Percentiles rank a stretch among this genome's conserved stretches.
phyloP scores from a whole-genome alignment of 106 monocot species.

The Dendrobium catenatum region DNA sequence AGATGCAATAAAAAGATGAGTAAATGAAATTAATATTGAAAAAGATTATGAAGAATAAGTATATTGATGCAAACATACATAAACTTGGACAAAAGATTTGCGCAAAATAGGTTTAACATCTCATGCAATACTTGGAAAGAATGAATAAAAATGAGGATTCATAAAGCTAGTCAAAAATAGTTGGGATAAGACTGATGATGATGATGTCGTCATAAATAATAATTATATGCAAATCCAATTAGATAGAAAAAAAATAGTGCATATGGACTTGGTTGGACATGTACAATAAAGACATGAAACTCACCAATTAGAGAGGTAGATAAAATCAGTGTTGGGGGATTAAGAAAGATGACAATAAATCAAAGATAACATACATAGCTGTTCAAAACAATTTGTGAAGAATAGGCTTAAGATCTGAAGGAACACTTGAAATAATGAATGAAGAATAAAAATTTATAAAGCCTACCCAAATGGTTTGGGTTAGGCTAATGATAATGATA shows the following conservation, averaged over 20 bases:
- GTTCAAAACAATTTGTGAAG: background rate
- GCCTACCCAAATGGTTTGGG: background rate
- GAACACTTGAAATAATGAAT: background rate
- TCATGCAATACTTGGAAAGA: too few species aligned
- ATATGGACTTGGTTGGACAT: background rate
- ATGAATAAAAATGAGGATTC: too few species aligned
- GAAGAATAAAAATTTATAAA: background rate
- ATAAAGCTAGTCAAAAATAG: too few species aligned
- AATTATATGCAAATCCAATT: background rate
- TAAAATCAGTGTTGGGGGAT: background rate
- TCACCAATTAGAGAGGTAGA: background rate
- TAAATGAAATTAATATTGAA: too few species aligned
- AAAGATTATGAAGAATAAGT: too few species aligned
- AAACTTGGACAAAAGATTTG: too few species aligned
- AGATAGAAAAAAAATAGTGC: background rate
- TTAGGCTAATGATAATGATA: background rate
- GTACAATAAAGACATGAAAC: too few species aligned
- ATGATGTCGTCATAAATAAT: too few species aligned
- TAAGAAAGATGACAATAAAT: background rate
- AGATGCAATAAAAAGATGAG: too few species aligned
- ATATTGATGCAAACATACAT: too few species aligned
- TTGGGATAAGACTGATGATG: too few species aligned
- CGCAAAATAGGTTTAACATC: too few species aligned
- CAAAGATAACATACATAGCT: background rate
- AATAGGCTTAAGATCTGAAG: background rate